Conservation (phyloP, 176 grass and related monocot genomes). For the Oryza rufipogon region DNA sequence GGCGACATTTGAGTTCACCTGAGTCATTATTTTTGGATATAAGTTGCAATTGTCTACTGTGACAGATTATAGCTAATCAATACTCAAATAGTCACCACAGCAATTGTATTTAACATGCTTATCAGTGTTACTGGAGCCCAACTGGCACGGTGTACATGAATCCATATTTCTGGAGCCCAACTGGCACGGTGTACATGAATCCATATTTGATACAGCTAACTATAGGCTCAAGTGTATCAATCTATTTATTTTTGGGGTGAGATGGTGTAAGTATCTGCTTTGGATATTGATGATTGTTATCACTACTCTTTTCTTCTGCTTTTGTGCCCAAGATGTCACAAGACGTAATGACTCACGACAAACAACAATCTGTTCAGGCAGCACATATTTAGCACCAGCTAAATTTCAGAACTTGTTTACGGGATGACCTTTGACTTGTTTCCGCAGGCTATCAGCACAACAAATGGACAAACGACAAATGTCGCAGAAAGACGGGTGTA, state of each 20-base stretch:
- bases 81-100: background rate
- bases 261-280: background rate
- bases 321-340: background rate
- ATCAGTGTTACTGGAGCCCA: background rate
- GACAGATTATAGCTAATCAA: background rate
- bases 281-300: background rate
- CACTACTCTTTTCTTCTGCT: background rate
- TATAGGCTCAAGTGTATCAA: background rate
- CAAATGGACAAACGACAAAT: background rate
- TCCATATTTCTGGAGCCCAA: no score
- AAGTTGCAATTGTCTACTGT: background rate
- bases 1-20: background rate
- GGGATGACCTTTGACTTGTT: background rate
- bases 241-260: no score
- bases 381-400: background rate
- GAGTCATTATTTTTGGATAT: background rate
- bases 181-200: conserved; percentile 12
- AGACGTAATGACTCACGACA: background rate
- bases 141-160: background rate
- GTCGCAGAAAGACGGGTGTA: background rate
- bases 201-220: conserved; percentile 7
- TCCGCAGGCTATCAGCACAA: background rate
- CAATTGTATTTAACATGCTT: conserved; percentile 18
- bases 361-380: background rate
- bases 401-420: background rate